These are phyloP conservation scores for Fusarium domesticum DNA, from an alignment of 2,329 filamentous ascomycete species.

Conservation along the genomic window DNA sequence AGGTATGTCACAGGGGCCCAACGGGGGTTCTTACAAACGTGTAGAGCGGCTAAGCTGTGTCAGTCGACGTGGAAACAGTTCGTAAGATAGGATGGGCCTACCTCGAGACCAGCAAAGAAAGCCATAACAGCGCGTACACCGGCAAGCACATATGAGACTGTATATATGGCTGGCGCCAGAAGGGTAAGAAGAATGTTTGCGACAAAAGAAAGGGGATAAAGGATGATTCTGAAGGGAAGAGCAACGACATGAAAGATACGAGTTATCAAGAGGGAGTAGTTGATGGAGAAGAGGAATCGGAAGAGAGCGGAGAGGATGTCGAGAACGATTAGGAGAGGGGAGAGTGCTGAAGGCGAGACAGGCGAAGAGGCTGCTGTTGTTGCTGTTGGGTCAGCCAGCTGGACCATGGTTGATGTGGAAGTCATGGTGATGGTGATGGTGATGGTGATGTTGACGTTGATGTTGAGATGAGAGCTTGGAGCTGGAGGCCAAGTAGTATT, in stretches of 20 bases:
- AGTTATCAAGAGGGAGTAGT: slow-evolving; percentile 27
- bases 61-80: background rate
- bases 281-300: slow-evolving; percentile 28
- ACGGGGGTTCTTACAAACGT: slow-evolving; percentile 39
- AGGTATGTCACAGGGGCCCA: background rate
- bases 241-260: slow-evolving; percentile 23
- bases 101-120: slow-evolving; percentile 37
- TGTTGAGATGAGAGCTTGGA: background rate
- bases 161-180: slow-evolving; percentile 38
- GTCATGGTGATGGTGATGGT: slow-evolving; percentile 3
- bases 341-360: slow-evolving; percentile 10
- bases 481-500: background rate
- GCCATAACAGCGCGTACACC: slow-evolving; percentile 21
- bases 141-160: slow-evolving; percentile 30
- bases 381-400: slow-evolving; percentile 9
- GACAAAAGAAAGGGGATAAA: slow-evolving; percentile 32
- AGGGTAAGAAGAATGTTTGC: slow-evolving; percentile 30
- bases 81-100: slow-evolving; percentile 19
- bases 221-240: slow-evolving; percentile 33
- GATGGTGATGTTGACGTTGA: background rate
- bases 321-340: slow-evolving; percentile 23
- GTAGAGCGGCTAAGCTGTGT: slow-evolving; percentile 39
- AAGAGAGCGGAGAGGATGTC: slow-evolving; percentile 28
- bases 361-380: slow-evolving; percentile 9
- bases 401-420: slow-evolving; percentile 9